Base-by-base conservation (phyloP, 108 stramenopile species). In the Cyclotella choctawhatcheeana region DNA sequence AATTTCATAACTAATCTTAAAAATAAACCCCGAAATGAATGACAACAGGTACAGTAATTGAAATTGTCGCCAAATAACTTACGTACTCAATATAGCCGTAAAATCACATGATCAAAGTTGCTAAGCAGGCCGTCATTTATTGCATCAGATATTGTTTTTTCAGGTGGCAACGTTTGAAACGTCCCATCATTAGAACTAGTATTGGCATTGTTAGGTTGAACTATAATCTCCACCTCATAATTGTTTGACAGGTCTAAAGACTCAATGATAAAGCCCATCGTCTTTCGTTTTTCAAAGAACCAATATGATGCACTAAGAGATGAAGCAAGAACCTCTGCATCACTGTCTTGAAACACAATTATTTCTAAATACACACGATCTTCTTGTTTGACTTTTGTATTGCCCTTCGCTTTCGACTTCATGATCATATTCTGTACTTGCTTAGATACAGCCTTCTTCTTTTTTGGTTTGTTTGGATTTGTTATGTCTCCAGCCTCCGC, bases 401-500 rank as follows among this genome's bases (percentile, higher is more conserved):
- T 77, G 17, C 92, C 92, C 10, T 81, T 86, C n/a, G 85, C 84
- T 44, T 88, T 80, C 27, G 84, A 86, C 65, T 90, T 90, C 22
- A 90, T 78, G 26, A 93, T 62, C 92, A 93, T 90, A 5, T 64
- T 44, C 10, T 79, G 85, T 2, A 93, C 88, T 85, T 93, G 88
- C 40, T 81, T 76, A 5, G 89, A 89, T 43, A 79, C 78, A 32
- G 82, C 74, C 47, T 78, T 84, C 51, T 82, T 86, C 68, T 89
- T 90, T 53, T 76, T 64, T 0, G 2, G 18, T 16, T 63, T 60
- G 24, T 72, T 27, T 34, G 52, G 52, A 17, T 12, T 50, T n/a
- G 17, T 13, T 7, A 50, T 24, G 31, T 50, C 60, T 26, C 18
- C 30, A 47, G 29, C 44, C 5, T 30, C 63, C 22, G 64, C 29